A percentile compares a stretch with the other conserved stretches of the same genome.
Conservation (phyloP, 78 protist genomes). For the Tieghemostelium lacteum region DNA sequence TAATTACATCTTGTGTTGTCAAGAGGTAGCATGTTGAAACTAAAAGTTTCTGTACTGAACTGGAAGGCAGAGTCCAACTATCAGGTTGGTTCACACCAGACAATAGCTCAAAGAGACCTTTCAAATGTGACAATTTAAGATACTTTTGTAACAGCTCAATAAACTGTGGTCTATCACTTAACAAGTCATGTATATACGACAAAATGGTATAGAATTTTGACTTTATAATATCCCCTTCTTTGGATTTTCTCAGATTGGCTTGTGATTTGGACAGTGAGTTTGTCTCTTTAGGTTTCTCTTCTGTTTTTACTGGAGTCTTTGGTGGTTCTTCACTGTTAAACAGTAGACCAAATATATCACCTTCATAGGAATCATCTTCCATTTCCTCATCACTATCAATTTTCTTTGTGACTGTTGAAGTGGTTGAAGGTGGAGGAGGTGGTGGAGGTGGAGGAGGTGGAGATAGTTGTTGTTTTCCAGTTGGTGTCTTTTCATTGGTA, state of each 20-base stretch:
- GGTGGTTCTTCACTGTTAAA: not conserved
- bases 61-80: too few species aligned
- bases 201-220: too few species aligned
- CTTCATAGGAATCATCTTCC: not conserved
- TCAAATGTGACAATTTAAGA: not conserved
- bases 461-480: not conserved
- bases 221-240: too few species aligned
- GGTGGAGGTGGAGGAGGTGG: not conserved
- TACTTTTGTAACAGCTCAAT: not conserved
- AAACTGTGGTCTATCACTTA: not conserved
- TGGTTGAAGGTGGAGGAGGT: not conserved
- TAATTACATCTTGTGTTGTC: not conserved
- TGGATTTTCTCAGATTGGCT: too few species aligned
- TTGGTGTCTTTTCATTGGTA: not conserved
- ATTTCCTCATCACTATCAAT: not conserved
- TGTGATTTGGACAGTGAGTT: too few species aligned
- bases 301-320: not conserved
- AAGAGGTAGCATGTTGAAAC: not conserved
- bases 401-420: not conserved
- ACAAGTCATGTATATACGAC: not conserved
- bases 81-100: not conserved
- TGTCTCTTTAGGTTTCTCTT: too few species aligned
- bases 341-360: constrained; percentile 18
- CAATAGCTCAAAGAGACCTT: not conserved
- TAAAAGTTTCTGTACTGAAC: not conserved